phyloP scores from a whole-genome alignment of 352 stramenopile genomes.

The Thalassiosira gravida region DNA sequence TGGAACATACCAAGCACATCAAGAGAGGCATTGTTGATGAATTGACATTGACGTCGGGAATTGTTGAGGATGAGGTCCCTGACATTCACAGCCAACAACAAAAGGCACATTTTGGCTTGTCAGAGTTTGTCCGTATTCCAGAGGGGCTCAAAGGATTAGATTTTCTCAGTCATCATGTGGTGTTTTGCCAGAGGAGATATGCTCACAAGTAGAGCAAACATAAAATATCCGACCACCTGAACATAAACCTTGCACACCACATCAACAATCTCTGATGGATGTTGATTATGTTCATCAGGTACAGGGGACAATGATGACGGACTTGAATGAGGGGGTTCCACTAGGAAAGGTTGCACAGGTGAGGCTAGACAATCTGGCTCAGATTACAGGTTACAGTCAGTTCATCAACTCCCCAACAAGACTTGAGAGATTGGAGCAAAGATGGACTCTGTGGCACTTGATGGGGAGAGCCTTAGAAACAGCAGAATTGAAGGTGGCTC shows the following conservation, averaged over 20 bases:
- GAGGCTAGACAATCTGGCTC: constrained; percentile 6
- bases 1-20: constrained; percentile 14
- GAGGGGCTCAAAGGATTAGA: neutral
- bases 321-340: neutral
- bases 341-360: neutral
- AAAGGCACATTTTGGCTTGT: neutral
- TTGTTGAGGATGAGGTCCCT: constrained; percentile 1
- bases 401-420: constrained; percentile 2
- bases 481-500: too few species aligned
- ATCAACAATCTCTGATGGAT: neutral
- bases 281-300: constrained; percentile 13
- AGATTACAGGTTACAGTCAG: neutral
- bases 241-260: neutral
- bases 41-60: neutral
- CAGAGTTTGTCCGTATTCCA: neutral
- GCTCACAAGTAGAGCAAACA: constrained; percentile 1
- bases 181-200: constrained; percentile 1
- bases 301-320: constrained; percentile 1
- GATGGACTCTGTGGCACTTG: neutral
- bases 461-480: neutral
- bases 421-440: constrained; percentile 6
- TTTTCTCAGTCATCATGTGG: constrained; percentile 11
- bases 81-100: neutral
- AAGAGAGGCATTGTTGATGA: neutral
- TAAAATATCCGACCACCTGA: constrained; percentile 4